These are phyloP conservation scores for Leccinum huronense DNA, from an alignment of 1,284 basidiomycete genomes.

Conservation along the genomic window DNA sequence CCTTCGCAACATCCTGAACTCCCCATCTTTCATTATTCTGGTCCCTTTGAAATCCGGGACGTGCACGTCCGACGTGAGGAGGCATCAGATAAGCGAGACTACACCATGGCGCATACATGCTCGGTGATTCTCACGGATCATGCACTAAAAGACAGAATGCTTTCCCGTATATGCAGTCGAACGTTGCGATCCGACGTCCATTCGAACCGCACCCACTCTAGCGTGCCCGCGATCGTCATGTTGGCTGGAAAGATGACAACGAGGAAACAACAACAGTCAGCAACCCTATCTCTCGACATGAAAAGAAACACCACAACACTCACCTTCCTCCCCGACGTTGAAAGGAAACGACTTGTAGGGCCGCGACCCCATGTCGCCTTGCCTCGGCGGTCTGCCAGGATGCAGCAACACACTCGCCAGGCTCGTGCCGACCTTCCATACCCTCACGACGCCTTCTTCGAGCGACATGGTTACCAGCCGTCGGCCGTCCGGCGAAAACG, in stretches of 20 bases:
- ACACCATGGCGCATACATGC: not conserved
- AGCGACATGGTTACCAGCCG: constrained; percentile 86
- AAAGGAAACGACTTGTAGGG: constrained; percentile 86
- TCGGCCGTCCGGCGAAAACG: constrained; percentile 91
- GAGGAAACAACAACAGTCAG: not conserved
- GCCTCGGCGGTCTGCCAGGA: constrained; percentile 89
- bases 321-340: constrained; percentile 64
- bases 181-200: constrained; percentile 85
- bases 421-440: constrained; percentile 89
- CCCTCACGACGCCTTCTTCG: constrained; percentile 76
- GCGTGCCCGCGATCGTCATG: constrained; percentile 67
- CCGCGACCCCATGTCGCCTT: constrained; percentile 75
- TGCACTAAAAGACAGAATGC: constrained; percentile 81
- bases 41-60: too few species aligned
- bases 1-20: too few species aligned
- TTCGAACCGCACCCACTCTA: constrained; percentile 76
- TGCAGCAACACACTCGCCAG: constrained; percentile 81
- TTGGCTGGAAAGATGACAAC: constrained; percentile 44
- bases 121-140: constrained; percentile 24
- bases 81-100: not conserved
- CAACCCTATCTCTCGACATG: too few species aligned
- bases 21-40: too few species aligned
- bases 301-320: constrained; percentile 17
- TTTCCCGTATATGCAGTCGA: constrained; percentile 77
- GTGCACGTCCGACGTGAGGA: too few species aligned